These are phyloP conservation scores for Sequoia sempervirens DNA, from an alignment of 75 land plant species.

Conservation along the genomic window DNA sequence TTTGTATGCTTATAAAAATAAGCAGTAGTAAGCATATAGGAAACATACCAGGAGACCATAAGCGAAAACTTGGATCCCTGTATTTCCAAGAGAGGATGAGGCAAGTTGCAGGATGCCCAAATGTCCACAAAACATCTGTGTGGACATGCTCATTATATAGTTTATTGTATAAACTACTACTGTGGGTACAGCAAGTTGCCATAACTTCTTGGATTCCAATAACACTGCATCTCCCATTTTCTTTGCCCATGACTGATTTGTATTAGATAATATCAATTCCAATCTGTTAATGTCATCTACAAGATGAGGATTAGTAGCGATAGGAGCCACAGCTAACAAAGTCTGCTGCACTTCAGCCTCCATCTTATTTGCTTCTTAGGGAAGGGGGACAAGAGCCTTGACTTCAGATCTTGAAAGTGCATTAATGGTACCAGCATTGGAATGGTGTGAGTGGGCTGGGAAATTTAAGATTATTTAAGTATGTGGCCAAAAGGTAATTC, in stretches of 20 bases:
- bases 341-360: conserved; percentile 1
- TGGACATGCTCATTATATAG: conserved; percentile 46
- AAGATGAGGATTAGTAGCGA: neutral
- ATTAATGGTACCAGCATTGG: too few species aligned
- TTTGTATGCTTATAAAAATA: neutral
- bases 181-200: conserved; percentile 51
- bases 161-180: conserved; percentile 59
- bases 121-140: conserved; percentile 64
- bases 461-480: too few species aligned
- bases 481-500: too few species aligned
- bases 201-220: conserved; percentile 18
- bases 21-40: neutral
- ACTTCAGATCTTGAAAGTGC: too few species aligned
- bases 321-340: neutral
- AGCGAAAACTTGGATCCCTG: conserved; percentile 51
- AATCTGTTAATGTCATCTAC: neutral
- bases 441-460: too few species aligned
- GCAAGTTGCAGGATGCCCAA: conserved; percentile 74
- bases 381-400: too few species aligned
- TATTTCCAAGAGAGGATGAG: conserved; percentile 64
- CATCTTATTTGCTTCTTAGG: neutral
- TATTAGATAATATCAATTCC: neutral
- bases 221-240: neutral
- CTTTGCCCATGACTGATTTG: neutral
- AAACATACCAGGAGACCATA: conserved; percentile 61